Base-by-base conservation (phyloP, 129 eudicot genomes). In the Logfia minima region DNA sequence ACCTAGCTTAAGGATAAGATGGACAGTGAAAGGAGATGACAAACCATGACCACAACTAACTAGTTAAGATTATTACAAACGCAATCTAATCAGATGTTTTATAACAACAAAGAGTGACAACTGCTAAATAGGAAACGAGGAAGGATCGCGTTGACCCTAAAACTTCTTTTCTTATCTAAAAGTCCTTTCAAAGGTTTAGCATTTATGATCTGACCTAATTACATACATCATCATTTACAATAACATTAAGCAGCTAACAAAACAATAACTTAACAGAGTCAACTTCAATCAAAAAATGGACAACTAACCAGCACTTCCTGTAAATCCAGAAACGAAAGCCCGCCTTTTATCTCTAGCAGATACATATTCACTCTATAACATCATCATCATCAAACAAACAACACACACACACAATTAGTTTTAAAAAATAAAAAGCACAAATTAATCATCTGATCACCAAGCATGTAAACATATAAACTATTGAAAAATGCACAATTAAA, bases 271-370 rank as follows among this genome's bases (percentile, higher is more conserved):
- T 66, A 29, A 19, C 6, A 34, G 29, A 58, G 28, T 58, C 70
- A 37, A 32, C 64, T 66, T 24, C 13, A 59, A 37, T 39, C 6
- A 26, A 29, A 3, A 32, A 64, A 63, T 17, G 34, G 16, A 32
- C 34, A 51, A 23, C 21, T 34, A 61, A 39, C 99, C 99, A 82
- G 94, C 93, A 82, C 99, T 95, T 67, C 99, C 99, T 10, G 99
- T 86, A 78, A 95, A 95, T 61, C 99, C 99, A 75, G 99, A 95
- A 24, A 95, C 90, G 58, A 95, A 95, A 32, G 79, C 89, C 32
- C 99, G 97, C 81, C 99, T 79, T 80, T 86, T 86, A 79, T 95
- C 99, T 70, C 99, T 84, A 6, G 86, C 90, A 22, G 99, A 89
- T 24, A 91, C 99, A 84, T 95, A 95, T 84, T 95, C 99, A 64